A percentile compares a stretch with the other conserved stretches of the same genome.
These are phyloP conservation scores for Nicotiana benthamiana DNA, from an alignment of 257 asterid genomes.

Conservation along the genomic window DNA sequence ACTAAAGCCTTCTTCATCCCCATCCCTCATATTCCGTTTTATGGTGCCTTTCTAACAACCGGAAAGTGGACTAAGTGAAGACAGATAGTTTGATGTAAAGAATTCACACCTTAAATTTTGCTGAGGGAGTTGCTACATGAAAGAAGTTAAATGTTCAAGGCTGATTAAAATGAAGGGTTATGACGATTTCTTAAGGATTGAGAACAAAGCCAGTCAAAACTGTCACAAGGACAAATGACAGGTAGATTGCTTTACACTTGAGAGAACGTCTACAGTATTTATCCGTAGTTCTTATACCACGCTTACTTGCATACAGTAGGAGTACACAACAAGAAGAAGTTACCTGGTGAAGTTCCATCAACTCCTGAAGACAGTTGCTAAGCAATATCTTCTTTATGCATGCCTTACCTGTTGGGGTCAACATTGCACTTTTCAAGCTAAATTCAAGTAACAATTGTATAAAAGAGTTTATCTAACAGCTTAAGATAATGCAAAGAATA, in stretches of 20 bases:
- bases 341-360: conserved; percentile 99
- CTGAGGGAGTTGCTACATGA: background rate
- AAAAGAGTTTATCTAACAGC: background rate
- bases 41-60: background rate
- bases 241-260: background rate
- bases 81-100: background rate
- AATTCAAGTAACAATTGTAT: background rate
- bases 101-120: background rate
- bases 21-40: background rate
- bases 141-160: conserved; percentile 4
- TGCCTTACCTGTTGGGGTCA: conserved; percentile 70
- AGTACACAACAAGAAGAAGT: background rate
- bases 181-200: conserved; percentile 3
- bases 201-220: background rate
- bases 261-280: background rate
- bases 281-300: background rate
- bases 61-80: background rate
- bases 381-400: conserved; percentile 96
- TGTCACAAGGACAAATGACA: background rate
- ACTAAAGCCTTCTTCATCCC: background rate
- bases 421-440: conserved; percentile 10
- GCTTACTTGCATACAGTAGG: background rate
- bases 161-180: background rate
- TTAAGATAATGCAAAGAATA: background rate
- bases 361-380: conserved; percentile 97